Percentiles rank a stretch among this genome's conserved stretches.
Evolutionary conservation across 2,329 filamentous ascomycete genomes (phyloP).

Genomic region (Cyphellophora attinorum): DNA sequence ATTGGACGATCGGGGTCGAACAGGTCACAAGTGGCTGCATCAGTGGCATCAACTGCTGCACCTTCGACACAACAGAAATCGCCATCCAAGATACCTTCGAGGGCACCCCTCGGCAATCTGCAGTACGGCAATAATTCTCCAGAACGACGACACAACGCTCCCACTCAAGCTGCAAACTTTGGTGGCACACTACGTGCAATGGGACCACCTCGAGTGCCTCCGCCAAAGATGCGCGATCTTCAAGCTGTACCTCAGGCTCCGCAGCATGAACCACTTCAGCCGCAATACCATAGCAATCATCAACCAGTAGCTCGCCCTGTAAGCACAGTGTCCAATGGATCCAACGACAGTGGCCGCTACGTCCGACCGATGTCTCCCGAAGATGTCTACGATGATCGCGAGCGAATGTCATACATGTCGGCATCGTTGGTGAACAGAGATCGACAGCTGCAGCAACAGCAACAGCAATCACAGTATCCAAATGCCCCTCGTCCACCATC

Average conservation of each 20-base stretch:
- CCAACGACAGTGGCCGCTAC: conserved; percentile 28
- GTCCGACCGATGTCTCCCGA: conserved; percentile 59
- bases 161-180: conserved; percentile 9
- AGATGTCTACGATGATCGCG: conserved; percentile 72
- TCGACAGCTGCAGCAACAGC: conserved; percentile 18
- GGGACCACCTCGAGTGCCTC: conserved; percentile 59
- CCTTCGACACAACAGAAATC: conserved; percentile 28
- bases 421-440: conserved; percentile 29
- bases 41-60: conserved; percentile 11
- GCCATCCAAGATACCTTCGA: conserved; percentile 39
- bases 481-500: conserved; percentile 9
- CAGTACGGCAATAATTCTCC: conserved; percentile 62
- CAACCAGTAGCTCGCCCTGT: conserved; percentile 34
- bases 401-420: conserved; percentile 36
- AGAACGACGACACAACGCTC: conserved; percentile 48
- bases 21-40: conserved; percentile 21
- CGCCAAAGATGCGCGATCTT: conserved; percentile 87
- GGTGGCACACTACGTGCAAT: conserved; percentile 27
- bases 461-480: conserved; percentile 4
- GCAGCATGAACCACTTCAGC: conserved; percentile 21
- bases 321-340: conserved; percentile 34
- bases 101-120: conserved; percentile 36
- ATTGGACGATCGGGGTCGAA: conserved; percentile 29
- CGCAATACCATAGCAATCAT: conserved; percentile 24
- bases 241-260: conserved; percentile 40